Base-by-base conservation (phyloP, 495 filamentous ascomycete genomes). In the Xylaria acuta region DNA sequence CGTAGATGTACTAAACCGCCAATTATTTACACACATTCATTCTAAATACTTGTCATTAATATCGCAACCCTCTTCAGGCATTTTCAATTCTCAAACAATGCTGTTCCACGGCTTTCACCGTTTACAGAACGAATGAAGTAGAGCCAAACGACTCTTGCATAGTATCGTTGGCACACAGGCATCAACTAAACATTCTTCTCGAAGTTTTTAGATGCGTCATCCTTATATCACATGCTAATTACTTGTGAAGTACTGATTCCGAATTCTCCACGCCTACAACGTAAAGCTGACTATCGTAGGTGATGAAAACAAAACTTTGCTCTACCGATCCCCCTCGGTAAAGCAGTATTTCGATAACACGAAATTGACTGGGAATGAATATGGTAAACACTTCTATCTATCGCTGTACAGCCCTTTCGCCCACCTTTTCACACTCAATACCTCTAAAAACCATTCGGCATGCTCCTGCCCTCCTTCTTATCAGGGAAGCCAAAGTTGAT, bases 401-500 rank as follows among this genome's bases (percentile, higher is more conserved):
- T 56, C 27, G 14, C 4, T 32, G 6, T 56, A 32, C 25, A 56
- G 53, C 53, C 27, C 9, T 18, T 20, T 2, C 25, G 7, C 12
- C 12, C 4, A 22, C 3, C 14, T 18, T 30, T n/a, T 3, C 22
- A 8, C 53, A 40, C 18, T 18, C 11, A 41, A 34, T 1, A 22
- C 27, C 25, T 27, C 27, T 66, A 76, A 32, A 73, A 72, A 25
- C 76, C 77, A 40, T 79, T 79, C 75, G 77, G 74, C 59, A 77
- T 14, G 45, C 67, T 77, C 62, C 67, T 72, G 16, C 72, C 74
- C 64, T 73, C 81, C 3, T 76, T 79, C 87, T 92, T 92, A 76
- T 94, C 92, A 30, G 92, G 92, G 83, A 94, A 94, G 3, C 92
- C 92, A 75, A 93, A 90, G 76, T 92, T 86, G 25, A 93, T 83